Evolutionary conservation across 2,329 filamentous ascomycete species (phyloP).

Genomic region (Cladophialophora carrionii): DNA sequence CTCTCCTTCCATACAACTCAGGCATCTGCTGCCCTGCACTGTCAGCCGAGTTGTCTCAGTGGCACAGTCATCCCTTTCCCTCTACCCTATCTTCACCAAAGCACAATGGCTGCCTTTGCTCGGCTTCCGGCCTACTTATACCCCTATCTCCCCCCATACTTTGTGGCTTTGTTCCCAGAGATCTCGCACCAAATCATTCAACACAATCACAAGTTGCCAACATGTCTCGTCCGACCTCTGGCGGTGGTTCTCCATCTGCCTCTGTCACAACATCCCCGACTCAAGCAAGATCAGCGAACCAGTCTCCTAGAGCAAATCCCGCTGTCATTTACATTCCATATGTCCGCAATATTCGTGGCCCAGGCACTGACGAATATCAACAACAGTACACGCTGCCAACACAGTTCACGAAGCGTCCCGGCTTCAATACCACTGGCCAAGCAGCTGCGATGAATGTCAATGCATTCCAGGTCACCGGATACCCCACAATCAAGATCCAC

Average conservation of each 20-base stretch:
- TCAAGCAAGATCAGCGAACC: not conserved
- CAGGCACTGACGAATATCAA: conserved; percentile 39
- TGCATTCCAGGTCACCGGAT: conserved; percentile 68
- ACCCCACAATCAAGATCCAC: conserved; percentile 66
- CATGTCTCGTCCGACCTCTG: conserved; percentile 5
- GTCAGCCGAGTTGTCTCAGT: not conserved
- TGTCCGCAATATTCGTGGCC: conserved; percentile 39
- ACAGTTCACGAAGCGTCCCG: conserved; percentile 52
- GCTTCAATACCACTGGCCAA: conserved; percentile 63
- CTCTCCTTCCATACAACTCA: conserved; percentile 12
- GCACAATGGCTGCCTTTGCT: conserved; percentile 2
- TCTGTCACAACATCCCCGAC: not conserved
- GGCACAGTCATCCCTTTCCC: conserved; percentile 10
- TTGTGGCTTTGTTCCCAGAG: not conserved
- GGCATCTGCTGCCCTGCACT: conserved; percentile 2
- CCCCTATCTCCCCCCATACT: not conserved
- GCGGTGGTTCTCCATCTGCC: conserved; percentile 5
- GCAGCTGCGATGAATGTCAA: conserved; percentile 67
- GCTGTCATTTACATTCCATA: conserved; percentile 16
- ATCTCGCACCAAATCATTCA: not conserved
- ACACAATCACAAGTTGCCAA: not conserved
- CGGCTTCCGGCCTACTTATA: conserved; percentile 16
- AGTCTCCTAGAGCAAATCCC: not conserved
- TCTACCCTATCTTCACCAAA: conserved; percentile 1
- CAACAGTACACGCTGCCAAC: conserved; percentile 44